A percentile compares a stretch with the other conserved stretches of the same genome.
Evolutionary conservation across 805 yeast genomes (phyloP).

Genomic region (Saccharomycopsis lassenensis): DNA sequence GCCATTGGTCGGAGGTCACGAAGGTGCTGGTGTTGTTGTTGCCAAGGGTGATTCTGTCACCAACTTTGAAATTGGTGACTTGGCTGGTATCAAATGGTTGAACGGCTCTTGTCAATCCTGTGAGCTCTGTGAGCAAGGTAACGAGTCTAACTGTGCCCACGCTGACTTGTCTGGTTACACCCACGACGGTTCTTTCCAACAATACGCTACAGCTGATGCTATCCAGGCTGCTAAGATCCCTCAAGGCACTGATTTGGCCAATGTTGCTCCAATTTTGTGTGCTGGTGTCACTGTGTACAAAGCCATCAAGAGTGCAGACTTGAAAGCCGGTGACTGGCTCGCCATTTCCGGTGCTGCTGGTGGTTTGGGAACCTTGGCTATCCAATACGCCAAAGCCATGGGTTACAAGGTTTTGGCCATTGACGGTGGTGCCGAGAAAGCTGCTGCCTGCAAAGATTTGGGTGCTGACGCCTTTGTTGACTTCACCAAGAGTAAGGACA

Average conservation of each 20-base stretch:
- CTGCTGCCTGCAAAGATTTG: conserved; percentile 38
- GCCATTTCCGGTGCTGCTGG: conserved; percentile 75
- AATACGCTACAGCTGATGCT: conserved; percentile 82
- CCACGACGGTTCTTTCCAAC: conserved; percentile 86
- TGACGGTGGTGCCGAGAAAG: conserved; percentile 61
- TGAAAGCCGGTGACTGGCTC: conserved; percentile 64
- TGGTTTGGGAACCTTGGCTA: conserved; percentile 65
- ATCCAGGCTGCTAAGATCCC: conserved; percentile 79
- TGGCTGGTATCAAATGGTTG: conserved; percentile 78
- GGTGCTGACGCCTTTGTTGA: conserved; percentile 61
- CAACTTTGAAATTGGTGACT: conserved; percentile 69
- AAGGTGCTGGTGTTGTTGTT: conserved; percentile 82
- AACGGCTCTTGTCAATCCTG: conserved; percentile 68
- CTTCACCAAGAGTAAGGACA: conserved; percentile 43
- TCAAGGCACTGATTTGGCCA: conserved; percentile 61
- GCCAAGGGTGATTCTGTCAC: conserved; percentile 60
- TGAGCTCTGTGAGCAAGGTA: conserved; percentile 58
- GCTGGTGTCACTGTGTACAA: conserved; percentile 90
- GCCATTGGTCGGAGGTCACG: conserved; percentile 82
- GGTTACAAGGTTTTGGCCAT: conserved; percentile 62
- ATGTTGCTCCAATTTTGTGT: conserved; percentile 73
- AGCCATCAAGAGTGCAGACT: conserved; percentile 71
- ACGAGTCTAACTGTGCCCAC: conserved; percentile 59
- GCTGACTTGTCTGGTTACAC: conserved; percentile 80
- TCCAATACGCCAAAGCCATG: conserved; percentile 71